Evolutionary conservation across 495 filamentous ascomycete species (phyloP), one percentile per base, ranked within the genome.

Genomic region (Endocarpon pusillum): DNA sequence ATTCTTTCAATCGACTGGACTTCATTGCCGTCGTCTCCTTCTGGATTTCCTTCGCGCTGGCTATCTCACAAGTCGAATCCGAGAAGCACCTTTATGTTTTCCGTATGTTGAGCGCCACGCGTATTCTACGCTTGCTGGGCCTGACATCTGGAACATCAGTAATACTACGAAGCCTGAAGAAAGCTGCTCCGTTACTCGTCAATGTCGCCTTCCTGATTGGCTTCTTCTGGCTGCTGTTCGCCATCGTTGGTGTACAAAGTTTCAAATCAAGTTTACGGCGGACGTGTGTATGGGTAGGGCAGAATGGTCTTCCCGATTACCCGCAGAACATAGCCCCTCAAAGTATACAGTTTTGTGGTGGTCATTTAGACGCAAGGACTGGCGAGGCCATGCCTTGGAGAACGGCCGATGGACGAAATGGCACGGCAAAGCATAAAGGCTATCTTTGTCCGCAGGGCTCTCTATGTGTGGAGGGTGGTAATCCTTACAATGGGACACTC

Each of bases 221-320:
- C 18, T 99, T 99, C 58, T 99, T 99, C 52, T 99, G 89, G 89
- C 75, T 99, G 27, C 61, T 99, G 5, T 99, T 99, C 57, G 91
- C 87, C 19, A 92, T 99, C 42, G 70, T 96, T 27, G 89, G 91
- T 1, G 76, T 96, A 11, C 89, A 99, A 54, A 89, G 79, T 54
- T 99, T 99, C 68, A 99, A 99, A 53, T 80, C 84, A 5, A 96
- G 89, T 48, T 60, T 94, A 19, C 69, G 75, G 43, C 76, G 89
- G 21, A 80, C 71, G 37, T 99, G 89, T 49, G 75, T 86, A 14
- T 99, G 86, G 87, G 52, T 73, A 35, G 75, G 80, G 38, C 73
- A 59, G 0, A 44, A 53, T 16, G 53, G 49, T 3, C 38, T 49
- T 30, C 42, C 33, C 3, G 53, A 56, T 28, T 70, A 53, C 62